Evolutionary conservation across 2,329 filamentous ascomycete genomes (phyloP).

Genomic region (Microcyclosporella mali): DNA sequence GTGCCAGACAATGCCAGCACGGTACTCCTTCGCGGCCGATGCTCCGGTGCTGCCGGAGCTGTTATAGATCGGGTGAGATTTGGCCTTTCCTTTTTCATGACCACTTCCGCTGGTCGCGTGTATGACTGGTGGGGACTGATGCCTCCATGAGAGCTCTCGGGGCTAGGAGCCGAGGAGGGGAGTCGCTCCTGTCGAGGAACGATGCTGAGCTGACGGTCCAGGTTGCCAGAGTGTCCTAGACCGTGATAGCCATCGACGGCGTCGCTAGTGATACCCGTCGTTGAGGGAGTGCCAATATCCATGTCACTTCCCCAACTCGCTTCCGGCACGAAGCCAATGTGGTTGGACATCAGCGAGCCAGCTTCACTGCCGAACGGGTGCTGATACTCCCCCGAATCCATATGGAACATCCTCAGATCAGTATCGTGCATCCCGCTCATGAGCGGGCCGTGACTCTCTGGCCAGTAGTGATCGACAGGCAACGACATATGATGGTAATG

Average conservation of each 20-base stretch:
- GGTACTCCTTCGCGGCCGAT: constrained; percentile 10
- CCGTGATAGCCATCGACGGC: constrained; percentile 21
- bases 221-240: constrained; percentile 14
- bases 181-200: constrained; percentile 12
- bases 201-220: constrained; percentile 15
- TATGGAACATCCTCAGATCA: constrained; percentile 27
- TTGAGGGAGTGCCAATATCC: constrained; percentile 27
- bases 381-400: constrained; percentile 15
- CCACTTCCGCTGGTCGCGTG: constrained; percentile 10
- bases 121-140: constrained; percentile 13
- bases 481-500: constrained; percentile 19
- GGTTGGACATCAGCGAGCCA: constrained; percentile 21
- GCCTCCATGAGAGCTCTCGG: constrained; percentile 18
- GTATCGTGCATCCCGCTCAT: constrained; percentile 22
- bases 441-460: constrained; percentile 15
- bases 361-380: constrained; percentile 15
- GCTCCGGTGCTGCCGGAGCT: constrained; percentile 19
- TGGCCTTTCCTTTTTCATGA: constrained; percentile 18
- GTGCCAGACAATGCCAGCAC: constrained; percentile 10
- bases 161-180: constrained; percentile 20
- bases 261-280: constrained; percentile 19
- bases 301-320: constrained; percentile 24
- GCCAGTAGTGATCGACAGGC: constrained; percentile 15
- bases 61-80: constrained; percentile 22
- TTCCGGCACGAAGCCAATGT: constrained; percentile 22